Base-by-base conservation (phyloP, 202 grass and related monocot genomes). In the Saccharum hybrid region DNA sequence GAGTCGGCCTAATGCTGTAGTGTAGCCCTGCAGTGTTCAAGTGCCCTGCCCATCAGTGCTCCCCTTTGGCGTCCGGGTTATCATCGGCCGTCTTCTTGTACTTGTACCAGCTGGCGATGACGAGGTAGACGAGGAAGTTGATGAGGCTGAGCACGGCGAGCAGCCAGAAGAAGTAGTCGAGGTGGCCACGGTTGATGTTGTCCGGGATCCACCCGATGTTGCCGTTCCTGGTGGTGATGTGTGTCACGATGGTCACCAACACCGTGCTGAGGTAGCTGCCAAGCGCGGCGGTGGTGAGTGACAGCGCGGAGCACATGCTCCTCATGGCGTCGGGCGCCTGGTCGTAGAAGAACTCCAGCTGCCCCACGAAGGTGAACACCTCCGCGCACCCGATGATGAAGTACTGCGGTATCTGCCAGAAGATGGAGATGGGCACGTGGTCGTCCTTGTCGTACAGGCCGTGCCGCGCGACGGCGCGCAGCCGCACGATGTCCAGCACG, bases 311-410 rank as follows among this genome's bases (percentile, higher is more conserved):
- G 81, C 90, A 93, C 82, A 93, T 87, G 90, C 94, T 97, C 48
- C 90, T 69, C 92, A 93, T 94, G 75, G 88, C 94, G 72, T 97
- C 92, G 4, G 92, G 94, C 23, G 94, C 94, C 82, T 97, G 94
- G 82, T 97, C 92, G 76, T 94, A 97, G 92, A 97, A 97, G 84
- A 97, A 97, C 82, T 94, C 90, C 19, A 97, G 86, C 87, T 97
- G 92, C 0, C 94, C 92, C 0, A 93, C 79, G 83, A 94, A 94
- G 33, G 88, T 93, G 86, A 97, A 97, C 16, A 97, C 34, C 87
- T 97, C 94, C 7, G 94, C 86, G 4, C 86, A 88, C 15, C 94
- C 92, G 36, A 94, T 85, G 68, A 94, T 85, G 86, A 91, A 94
- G 85, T 97, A 97, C 78, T 97, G 92, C 30, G 94, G 94, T 10